phyloP scores from a whole-genome alignment of 352 stramenopile species.

The Pythium insidiosum region DNA sequence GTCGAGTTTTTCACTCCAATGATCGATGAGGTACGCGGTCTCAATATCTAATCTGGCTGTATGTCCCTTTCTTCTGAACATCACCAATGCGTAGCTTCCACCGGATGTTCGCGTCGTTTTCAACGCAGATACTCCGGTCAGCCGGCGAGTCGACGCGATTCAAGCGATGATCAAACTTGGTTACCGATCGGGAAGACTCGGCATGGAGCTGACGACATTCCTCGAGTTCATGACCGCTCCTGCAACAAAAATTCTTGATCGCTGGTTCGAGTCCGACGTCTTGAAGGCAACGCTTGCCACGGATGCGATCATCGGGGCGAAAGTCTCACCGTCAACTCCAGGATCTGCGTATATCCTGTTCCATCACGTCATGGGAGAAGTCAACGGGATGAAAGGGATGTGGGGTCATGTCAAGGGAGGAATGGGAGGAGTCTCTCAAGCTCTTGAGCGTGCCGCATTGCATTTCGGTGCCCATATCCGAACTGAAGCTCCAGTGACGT shows the following conservation, averaged over 20 bases:
- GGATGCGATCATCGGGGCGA: constrained; percentile 87
- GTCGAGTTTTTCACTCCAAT: constrained; percentile 78
- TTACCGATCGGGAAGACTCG: constrained; percentile 55
- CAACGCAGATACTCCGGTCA: constrained; percentile 35
- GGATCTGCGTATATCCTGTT: constrained; percentile 89
- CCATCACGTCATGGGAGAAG: constrained; percentile 90
- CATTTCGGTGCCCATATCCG: constrained; percentile 64
- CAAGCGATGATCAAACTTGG: constrained; percentile 58
- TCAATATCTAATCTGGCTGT: not conserved
- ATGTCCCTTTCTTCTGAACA: not conserved
- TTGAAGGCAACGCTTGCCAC: constrained; percentile 89
- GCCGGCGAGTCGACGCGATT: constrained; percentile 52
- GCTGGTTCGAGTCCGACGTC: constrained; percentile 88
- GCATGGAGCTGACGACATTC: constrained; percentile 71
- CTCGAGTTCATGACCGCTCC: constrained; percentile 86
- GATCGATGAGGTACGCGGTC: constrained; percentile 59
- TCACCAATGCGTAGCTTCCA: constrained; percentile 28
- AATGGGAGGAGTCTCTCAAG: constrained; percentile 78
- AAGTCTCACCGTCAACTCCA: constrained; percentile 74
- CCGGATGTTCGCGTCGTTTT: constrained; percentile 69
- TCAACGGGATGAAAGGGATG: constrained; percentile 79
- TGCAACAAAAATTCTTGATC: constrained; percentile 81
- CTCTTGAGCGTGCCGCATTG: constrained; percentile 49
- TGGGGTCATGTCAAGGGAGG: constrained; percentile 88
- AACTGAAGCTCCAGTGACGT: constrained; percentile 52